These are phyloP conservation scores for Sanghuangporus sanghuang DNA, from an alignment of 1,284 basidiomycete genomes.

Conservation along the genomic window DNA sequence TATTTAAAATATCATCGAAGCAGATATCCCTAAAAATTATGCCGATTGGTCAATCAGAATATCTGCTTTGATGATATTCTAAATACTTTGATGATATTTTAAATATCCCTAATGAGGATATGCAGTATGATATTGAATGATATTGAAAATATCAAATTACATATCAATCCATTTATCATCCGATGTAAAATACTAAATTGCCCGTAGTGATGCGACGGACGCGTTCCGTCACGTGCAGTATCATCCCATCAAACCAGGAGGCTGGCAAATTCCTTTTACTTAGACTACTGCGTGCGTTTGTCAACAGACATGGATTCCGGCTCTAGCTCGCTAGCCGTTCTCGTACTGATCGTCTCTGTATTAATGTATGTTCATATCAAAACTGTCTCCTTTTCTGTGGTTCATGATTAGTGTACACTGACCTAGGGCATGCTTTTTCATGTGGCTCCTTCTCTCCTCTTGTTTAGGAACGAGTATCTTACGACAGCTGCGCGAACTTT, in stretches of 20 bases:
- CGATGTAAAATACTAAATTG: no score
- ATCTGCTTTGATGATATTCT: no score
- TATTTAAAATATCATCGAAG: no score
- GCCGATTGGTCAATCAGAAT: no score
- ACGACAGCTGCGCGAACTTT: slow-evolving; percentile 10
- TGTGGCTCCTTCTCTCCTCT: slow-evolving; percentile 16
- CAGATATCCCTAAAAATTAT: no score
- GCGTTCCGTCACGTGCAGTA: slow-evolving; percentile 5
- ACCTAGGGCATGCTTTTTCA: slow-evolving; percentile 10
- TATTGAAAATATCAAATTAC: no score
- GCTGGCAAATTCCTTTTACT: not conserved
- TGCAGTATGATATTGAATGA: no score
- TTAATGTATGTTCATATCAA: slow-evolving; percentile 2
- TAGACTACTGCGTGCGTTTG: no score
- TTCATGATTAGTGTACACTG: not conserved
- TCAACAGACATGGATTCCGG: not conserved
- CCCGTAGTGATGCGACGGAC: no score
- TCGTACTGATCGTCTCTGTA: slow-evolving; percentile 1
- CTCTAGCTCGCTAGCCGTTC: slow-evolving; percentile 3
- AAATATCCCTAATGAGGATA: no score
- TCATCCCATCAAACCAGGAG: not conserved
- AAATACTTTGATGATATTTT: no score
- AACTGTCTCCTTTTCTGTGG: not conserved
- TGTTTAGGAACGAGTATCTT: slow-evolving; percentile 12
- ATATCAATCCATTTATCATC: no score